Base-by-base conservation (phyloP, 2,329 filamentous ascomycete genomes). In the Claviceps capensis region DNA sequence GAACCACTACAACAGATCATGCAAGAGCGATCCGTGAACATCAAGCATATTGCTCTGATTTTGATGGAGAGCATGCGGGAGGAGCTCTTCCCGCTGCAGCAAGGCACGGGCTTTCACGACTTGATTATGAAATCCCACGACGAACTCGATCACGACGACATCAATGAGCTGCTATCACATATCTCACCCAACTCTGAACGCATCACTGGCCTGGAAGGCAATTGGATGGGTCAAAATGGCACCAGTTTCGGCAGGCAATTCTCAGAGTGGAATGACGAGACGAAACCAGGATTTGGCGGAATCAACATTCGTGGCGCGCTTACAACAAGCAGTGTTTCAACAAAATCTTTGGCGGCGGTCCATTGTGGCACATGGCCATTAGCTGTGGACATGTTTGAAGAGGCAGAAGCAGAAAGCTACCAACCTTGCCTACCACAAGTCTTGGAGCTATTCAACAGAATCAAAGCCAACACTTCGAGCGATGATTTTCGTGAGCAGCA, bases 11-110 rank as follows among this genome's bases (percentile, higher is more conserved):
- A 56, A 0, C 55, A 54, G 2, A 58, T 57, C 19, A 45, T 68
- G 5, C 17, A 58, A 11, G 58, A 62, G 0, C 58, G 67, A 7
- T 64, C 65, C 8, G 60, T 69, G n/a, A 53, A 52, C 2, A 67
- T 73, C 49, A 67, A 68, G 52, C 71, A 73, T 49, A 60, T 73
- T 4, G 56, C 72, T 2, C 53, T 72, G 17, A 54, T 73, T 1
- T 63, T 71, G 40, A 61, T 73, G 4, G 71, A 73, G 52, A 72
- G 70, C 43, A 71, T 69, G 1, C 65, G 71, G n/a, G 65, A 67
- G 5, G 71, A 73, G 47, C 62, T 73, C 2, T 73, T 72, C 23
- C 71, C 71, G 0, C 58, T 73, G 14, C 42, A 69, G 69, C 45
- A 68, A 67, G 53, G 61, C 63, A 4, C 66, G 63, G 4, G 55